Base-by-base conservation (phyloP, 192 early-diverging fungal species). In the Chytriomyces sp. region DNA sequence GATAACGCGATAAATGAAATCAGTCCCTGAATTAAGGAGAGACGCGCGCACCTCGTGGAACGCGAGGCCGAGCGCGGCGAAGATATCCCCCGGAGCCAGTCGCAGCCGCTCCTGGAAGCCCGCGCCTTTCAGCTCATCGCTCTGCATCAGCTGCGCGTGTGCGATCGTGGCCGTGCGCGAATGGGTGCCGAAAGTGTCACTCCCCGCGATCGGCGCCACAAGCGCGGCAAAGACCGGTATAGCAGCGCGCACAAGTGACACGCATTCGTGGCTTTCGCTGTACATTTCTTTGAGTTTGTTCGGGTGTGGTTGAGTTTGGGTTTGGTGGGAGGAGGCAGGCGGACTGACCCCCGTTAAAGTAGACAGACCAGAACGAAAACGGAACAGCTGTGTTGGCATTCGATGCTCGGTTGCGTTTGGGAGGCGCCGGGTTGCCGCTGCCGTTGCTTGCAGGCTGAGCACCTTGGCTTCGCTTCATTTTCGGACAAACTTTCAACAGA, bases 291-390 rank as follows among this genome's bases (percentile, higher is more conserved):
- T n/a, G 10, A n/a, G 30, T 17, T 30, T 28, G 30, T 25, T n/a
- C 10, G 55, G n/a, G 55, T 25, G 55, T 5, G 55, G 55, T 2
- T 2, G 2, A 1, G 30, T 49, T 49, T 49, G 3, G 2, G 44
- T 14, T 3, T 14, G 44, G 14, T 49, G 14, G 14, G 44, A 22
- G 22, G 44, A 2, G 22, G 44, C 22, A 14, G 22, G 44, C 41
- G 22, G 44, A 14, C 44, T 49, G 44, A 49, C 55, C 55, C 28
- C 63, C 63, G 14, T 6, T 6, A 52, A 65, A 65, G 41, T 65
- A 65, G 4, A 65, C 39, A 19, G 63, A 65, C 63, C 63, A 65
- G 31, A 49, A 41, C 40, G 63, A n/a, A 52, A 49, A 49, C 8
- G 49, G 63, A 7, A 65, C 40, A n/a, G n/a, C n/a, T n/a, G n/a